Base-by-base conservation (phyloP, 1,284 basidiomycete genomes). In the Austroboletus novae-zelandiae region DNA sequence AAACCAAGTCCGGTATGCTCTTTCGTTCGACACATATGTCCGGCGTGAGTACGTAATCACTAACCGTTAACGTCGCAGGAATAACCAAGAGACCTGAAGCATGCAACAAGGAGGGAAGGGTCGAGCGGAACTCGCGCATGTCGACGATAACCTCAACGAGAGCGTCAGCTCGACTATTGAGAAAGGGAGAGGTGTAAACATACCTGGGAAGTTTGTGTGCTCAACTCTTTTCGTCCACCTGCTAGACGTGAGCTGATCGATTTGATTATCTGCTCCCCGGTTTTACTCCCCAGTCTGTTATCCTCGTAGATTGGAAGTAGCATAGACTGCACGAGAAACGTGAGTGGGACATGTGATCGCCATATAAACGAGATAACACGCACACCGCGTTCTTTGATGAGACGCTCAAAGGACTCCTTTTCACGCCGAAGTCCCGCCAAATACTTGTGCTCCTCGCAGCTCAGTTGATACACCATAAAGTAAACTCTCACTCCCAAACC, bases 21-120 rank as follows among this genome's bases (percentile, higher is more conserved):
- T 99, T 99, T 47, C 96, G 77, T 71, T 99, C 97, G 1, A 99
- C 91, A 57, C 93, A 95, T 61, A 99, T 96, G 57, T 96, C 92
- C 0, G 95, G 95, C 5, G 93, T 88, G 43, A 99, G 72, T 53
- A 99, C 90, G 64, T 99, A 99, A 70, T 99, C 96, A 5, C 96
- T 96, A 5, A 99, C 91, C 0, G 90, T 92, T 47, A 99, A 74
- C 0, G 95, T 98, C 1, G 90, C 89, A 0, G 96, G 96, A 10
- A 95, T 76, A 35, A 99, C 85, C 20, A 88, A 73, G 47, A 98
- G 74, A 35, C 83, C 83, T 0, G 91, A 81, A 0, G 89, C 91
- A 64, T 99, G 94, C 13, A 99, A 73, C 8, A 98, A 71, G 0
- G 92, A 95, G 0, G 96, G 96, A 18, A 99, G 73, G 0, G 92